phyloP scores from a whole-genome alignment of 2,329 filamentous ascomycete genomes.

The Alternaria dauci region DNA sequence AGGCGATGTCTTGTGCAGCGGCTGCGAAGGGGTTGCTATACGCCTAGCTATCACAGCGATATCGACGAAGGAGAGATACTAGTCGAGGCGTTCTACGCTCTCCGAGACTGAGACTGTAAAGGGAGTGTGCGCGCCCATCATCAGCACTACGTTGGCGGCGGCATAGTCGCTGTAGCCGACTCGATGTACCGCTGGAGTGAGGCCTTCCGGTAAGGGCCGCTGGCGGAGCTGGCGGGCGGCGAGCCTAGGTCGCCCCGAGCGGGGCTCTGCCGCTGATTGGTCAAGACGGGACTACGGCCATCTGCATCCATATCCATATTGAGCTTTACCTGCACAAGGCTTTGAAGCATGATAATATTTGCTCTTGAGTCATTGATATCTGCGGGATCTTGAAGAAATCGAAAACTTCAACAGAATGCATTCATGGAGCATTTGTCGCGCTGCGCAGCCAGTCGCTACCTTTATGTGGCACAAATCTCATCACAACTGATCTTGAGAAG shows the following conservation, averaged over 20 bases:
- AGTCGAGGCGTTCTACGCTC: not conserved
- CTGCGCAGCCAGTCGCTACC: too few relatives aligned
- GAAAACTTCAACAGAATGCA: too few relatives aligned
- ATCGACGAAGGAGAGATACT: not conserved
- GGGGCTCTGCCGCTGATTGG: not conserved
- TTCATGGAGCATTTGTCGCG: too few relatives aligned
- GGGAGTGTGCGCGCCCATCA: not conserved
- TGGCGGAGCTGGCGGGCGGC: not conserved
- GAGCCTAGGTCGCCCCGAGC: not conserved
- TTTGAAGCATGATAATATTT: rapidly evolving
- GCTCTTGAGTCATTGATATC: too few relatives aligned
- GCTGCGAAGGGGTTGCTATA: not conserved
- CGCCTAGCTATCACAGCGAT: not conserved
- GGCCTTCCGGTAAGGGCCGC: not conserved
- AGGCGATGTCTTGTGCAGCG: not conserved
- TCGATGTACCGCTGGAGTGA: not conserved
- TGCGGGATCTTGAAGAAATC: too few relatives aligned
- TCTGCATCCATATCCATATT: not conserved
- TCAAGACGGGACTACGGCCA: not conserved
- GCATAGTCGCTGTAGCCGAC: not conserved
- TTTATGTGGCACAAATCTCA: too few relatives aligned
- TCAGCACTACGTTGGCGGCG: not conserved
- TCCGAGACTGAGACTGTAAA: not conserved
- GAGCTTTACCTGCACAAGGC: not conserved
- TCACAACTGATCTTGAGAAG: too few relatives aligned